Conservation (phyloP, 208 protist genomes). For the Porcisia hertigi region DNA sequence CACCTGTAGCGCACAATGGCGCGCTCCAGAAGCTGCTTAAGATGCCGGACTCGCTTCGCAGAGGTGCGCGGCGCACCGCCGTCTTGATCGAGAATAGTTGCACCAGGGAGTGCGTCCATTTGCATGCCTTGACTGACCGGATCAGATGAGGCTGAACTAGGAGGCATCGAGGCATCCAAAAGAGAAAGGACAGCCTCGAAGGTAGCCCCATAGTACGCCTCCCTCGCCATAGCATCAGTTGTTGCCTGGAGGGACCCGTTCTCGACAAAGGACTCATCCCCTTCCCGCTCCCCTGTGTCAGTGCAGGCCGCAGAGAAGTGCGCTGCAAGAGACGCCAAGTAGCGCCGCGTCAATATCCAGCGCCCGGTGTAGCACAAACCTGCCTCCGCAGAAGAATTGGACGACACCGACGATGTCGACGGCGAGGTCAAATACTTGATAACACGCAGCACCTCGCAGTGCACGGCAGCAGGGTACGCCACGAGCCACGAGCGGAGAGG, state of each 20-base stretch:
- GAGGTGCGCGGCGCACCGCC: background rate
- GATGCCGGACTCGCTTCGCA: conserved; percentile 1
- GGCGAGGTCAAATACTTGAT: conserved; percentile 22
- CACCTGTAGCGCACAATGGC: conserved; percentile 25
- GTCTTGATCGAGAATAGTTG: background rate
- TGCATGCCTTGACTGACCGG: background rate
- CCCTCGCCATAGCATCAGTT: conserved; percentile 1
- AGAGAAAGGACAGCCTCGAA: conserved; percentile 30
- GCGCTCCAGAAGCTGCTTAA: conserved; percentile 13
- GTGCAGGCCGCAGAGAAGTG: conserved; percentile 6
- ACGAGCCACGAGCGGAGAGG: conserved; percentile 14
- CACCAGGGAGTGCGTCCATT: background rate
- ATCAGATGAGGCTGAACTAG: background rate
- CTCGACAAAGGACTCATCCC: background rate
- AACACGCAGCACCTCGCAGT: conserved; percentile 38
- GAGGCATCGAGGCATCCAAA: background rate
- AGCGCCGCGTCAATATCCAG: conserved; percentile 36
- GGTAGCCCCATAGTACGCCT: conserved; percentile 25
- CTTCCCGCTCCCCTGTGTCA: background rate
- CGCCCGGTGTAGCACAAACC: conserved; percentile 11
- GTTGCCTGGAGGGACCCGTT: background rate
- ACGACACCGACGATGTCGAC: background rate
- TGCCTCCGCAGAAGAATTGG: background rate
- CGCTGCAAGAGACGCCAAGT: conserved; percentile 19
- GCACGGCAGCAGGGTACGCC: conserved; percentile 35